Evolutionary conservation across 106 monocot species (phyloP), one percentile per base, ranked within the genome.

Genomic region (Posidonia australis): DNA sequence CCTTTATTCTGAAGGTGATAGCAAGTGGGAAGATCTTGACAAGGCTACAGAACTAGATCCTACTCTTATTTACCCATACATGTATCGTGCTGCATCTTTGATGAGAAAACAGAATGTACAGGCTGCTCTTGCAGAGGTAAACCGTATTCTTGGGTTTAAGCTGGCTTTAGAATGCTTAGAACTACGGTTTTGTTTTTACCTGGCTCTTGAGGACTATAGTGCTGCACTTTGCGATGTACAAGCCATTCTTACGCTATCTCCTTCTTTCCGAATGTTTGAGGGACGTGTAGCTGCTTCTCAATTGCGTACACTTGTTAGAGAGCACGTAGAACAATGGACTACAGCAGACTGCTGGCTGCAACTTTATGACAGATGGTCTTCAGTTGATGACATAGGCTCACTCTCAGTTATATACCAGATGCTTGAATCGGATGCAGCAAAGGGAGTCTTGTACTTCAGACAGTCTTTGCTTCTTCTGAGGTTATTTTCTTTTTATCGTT

Each of bases 341-440:
- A 84, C 82, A 48, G 98, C 91, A 17, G 98, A 98, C 66, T 98
- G 98, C 73, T 98, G 98, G 98, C 62, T 98, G 62, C 90, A 98
- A 44, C 83, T 98, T 47, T 98, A 91, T 74, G 98, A 98, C 45
- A 66, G 87, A 46, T 98, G 98, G 98, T 91, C 90, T n/a, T 76
- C 87, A 17, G 98, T 91, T 5, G 98, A 98, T 85, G 98, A 98
- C 80, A 85, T 98, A 41, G 98, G 98, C 54, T 98, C 98, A 12
- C 83, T 98, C 63, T 91, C 90, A 26, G 98, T 91, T 43, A 87
- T 98, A 10, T 98, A 85, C 69, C 87, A 87, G 67, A 91, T 98
- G 90, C 77, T 91, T 21, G 83, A 89, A 61, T 71, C 82, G n/a
- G 90, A 88, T 81, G 81, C 77, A 10, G 72, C 84, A 24, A 98